A percentile compares a stretch with the other conserved stretches of the same genome.
These are phyloP conservation scores for Plasmodium adleri DNA, from an alignment of 169 alveolate species.

Conservation along the genomic window DNA sequence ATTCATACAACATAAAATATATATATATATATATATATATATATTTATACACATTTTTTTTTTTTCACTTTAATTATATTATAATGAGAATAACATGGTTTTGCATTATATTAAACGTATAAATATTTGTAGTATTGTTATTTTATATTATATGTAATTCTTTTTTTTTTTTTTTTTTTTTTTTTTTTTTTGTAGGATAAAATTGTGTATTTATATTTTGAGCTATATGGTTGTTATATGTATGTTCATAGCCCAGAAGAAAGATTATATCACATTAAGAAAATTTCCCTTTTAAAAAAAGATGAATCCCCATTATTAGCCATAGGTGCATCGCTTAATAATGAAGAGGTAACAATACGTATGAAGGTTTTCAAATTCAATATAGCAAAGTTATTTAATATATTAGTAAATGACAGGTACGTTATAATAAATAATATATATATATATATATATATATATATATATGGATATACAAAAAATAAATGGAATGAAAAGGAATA, in stretches of 20 bases:
- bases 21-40: background rate
- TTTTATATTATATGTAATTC: background rate
- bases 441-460: background rate
- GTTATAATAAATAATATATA: background rate
- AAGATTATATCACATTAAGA: conserved; percentile 28
- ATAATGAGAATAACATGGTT: too few relatives aligned
- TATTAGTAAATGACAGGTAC: conserved; percentile 35
- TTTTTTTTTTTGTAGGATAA: conserved; percentile 16
- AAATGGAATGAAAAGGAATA: background rate
- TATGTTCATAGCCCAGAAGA: conserved; percentile 20
- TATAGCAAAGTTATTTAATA: conserved; percentile 4
- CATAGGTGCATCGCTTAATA: conserved; percentile 13
- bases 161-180: conserved; percentile 8
- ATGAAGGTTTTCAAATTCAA: conserved; percentile 28
- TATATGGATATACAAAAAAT: background rate
- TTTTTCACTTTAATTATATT: background rate
- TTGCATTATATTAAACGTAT: background rate
- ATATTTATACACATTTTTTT: background rate
- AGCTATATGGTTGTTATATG: conserved; percentile 35
- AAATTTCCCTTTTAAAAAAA: conserved; percentile 11
- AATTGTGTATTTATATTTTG: conserved; percentile 19
- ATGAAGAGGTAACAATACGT: conserved; percentile 11
- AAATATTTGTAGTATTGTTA: background rate
- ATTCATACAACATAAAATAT: background rate
- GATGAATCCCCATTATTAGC: background rate